A percentile compares a stretch with the other conserved stretches of the same genome.
Conservation (phyloP, 352 stramenopile genomes). For the Phytophthora capsici region DNA sequence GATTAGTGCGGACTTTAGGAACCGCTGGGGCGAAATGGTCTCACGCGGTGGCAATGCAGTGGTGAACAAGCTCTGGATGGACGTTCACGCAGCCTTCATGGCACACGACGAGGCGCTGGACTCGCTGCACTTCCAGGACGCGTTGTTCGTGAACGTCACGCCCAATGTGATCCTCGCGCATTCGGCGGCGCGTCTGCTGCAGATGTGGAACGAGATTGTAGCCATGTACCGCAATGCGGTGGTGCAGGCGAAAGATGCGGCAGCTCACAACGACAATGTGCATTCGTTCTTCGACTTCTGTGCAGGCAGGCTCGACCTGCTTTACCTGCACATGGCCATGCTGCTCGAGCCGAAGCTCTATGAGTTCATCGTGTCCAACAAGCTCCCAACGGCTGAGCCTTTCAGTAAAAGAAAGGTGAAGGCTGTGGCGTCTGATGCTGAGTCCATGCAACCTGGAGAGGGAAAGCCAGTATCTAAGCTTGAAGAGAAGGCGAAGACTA, state of each 20-base stretch:
- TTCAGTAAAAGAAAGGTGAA: constrained; percentile 20
- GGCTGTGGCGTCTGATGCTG: neutral
- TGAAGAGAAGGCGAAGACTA: neutral
- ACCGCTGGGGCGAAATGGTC: constrained; percentile 60
- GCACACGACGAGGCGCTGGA: constrained; percentile 53
- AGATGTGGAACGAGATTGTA: constrained; percentile 73
- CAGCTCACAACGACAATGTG: constrained; percentile 25
- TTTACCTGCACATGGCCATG: constrained; percentile 77
- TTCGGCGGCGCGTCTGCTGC: constrained; percentile 50
- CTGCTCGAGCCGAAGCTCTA: constrained; percentile 58
- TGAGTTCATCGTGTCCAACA: constrained; percentile 51
- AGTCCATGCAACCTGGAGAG: neutral
- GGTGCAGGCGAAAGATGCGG: constrained; percentile 35
- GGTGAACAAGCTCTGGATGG: constrained; percentile 60
- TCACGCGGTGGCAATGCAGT: constrained; percentile 22
- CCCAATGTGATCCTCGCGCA: constrained; percentile 56
- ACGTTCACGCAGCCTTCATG: constrained; percentile 67
- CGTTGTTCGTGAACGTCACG: constrained; percentile 61
- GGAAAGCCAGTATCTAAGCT: constrained; percentile 5
- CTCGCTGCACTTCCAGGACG: constrained; percentile 67
- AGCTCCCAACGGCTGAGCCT: constrained; percentile 18
- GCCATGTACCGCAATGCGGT: constrained; percentile 58
- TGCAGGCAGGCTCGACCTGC: constrained; percentile 56
- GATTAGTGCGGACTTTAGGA: constrained; percentile 61
- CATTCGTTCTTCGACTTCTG: constrained; percentile 72